A percentile compares a stretch with the other conserved stretches of the same genome.
These are phyloP conservation scores for Fraxinus angustifolia DNA, from an alignment of 305 asterid species.

Conservation along the genomic window DNA sequence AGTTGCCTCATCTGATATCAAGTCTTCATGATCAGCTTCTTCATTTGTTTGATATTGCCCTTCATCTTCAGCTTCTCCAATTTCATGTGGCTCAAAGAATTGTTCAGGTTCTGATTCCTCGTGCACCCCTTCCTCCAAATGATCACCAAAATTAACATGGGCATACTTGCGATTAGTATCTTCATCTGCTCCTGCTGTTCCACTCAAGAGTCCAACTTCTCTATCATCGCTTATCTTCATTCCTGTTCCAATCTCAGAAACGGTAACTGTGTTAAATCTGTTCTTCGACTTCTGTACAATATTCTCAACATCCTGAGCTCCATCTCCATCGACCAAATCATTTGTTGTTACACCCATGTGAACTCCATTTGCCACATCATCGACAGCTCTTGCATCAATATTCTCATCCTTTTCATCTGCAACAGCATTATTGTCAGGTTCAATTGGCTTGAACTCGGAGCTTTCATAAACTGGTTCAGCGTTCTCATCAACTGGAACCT, in stretches of 20 bases:
- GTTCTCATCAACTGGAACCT: conserved; percentile 21
- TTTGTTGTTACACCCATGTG: neutral
- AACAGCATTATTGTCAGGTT: conserved; percentile 21
- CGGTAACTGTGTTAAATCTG: conserved; percentile 19
- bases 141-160: conserved; percentile 21
- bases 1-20: conserved; percentile 53
- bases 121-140: conserved; percentile 23
- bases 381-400: conserved; percentile 23
- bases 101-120: conserved; percentile 20
- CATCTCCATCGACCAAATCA: conserved; percentile 17
- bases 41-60: conserved; percentile 29
- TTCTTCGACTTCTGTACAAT: conserved; percentile 19
- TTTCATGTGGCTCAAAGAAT: conserved; percentile 26
- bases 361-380: conserved; percentile 27
- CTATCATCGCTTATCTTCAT: conserved; percentile 17
- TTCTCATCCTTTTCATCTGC: conserved; percentile 31
- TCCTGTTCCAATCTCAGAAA: conserved; percentile 26
- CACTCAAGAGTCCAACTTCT: conserved; percentile 12
- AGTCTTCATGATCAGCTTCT: conserved; percentile 45
- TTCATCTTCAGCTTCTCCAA: conserved; percentile 35
- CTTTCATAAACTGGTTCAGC: conserved; percentile 10
- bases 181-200: conserved; percentile 13
- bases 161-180: conserved; percentile 26
- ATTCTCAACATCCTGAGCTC: conserved; percentile 1
- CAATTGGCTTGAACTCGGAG: conserved; percentile 23